A percentile compares a stretch with the other conserved stretches of the same genome.
phyloP scores from a whole-genome alignment of 768 basidiomycete genomes.

The Trametes punicea region DNA sequence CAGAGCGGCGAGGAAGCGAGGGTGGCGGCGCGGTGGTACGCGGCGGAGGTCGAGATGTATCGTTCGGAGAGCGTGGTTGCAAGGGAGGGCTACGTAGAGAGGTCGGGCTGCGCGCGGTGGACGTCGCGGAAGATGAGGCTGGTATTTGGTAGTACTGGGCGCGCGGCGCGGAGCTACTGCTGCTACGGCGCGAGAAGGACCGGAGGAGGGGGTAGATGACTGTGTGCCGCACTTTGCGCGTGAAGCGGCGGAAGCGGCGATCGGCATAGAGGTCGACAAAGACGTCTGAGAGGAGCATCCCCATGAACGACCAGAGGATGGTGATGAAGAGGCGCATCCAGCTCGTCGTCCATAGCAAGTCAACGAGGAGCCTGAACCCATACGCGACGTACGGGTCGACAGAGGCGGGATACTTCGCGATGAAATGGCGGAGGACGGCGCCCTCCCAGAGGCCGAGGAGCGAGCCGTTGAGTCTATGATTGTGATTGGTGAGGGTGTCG shows the following conservation, averaged over 20 bases:
- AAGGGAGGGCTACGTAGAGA: conserved; percentile 1
- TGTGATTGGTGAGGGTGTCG: conserved; percentile 47
- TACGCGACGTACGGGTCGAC: conserved; percentile 69
- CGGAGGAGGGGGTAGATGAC: conserved; percentile 20
- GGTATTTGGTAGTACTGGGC: conserved; percentile 21
- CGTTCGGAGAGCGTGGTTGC: conserved; percentile 5
- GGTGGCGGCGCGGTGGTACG: neutral
- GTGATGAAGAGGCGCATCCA: conserved; percentile 45
- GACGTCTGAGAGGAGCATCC: conserved; percentile 52
- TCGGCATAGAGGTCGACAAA: conserved; percentile 46
- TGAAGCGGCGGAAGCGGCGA: conserved; percentile 29
- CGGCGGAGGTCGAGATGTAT: neutral
- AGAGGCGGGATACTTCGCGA: conserved; percentile 61
- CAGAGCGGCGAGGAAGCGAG: conserved; percentile 19
- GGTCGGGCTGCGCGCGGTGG: conserved; percentile 19
- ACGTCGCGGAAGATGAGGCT: conserved; percentile 11
- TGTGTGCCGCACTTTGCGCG: conserved; percentile 24
- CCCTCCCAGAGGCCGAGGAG: conserved; percentile 81
- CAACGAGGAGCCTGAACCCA: conserved; percentile 66
- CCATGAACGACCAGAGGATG: conserved; percentile 49
- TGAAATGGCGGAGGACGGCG: conserved; percentile 67
- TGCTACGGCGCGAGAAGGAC: conserved; percentile 9
- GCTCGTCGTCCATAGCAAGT: conserved; percentile 64
- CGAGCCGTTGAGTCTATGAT: conserved; percentile 53
- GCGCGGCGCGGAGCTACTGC: conserved; percentile 14